Evolutionary conservation across 805 yeast species (phyloP).

Genomic region (Debaryomyces castellii): DNA sequence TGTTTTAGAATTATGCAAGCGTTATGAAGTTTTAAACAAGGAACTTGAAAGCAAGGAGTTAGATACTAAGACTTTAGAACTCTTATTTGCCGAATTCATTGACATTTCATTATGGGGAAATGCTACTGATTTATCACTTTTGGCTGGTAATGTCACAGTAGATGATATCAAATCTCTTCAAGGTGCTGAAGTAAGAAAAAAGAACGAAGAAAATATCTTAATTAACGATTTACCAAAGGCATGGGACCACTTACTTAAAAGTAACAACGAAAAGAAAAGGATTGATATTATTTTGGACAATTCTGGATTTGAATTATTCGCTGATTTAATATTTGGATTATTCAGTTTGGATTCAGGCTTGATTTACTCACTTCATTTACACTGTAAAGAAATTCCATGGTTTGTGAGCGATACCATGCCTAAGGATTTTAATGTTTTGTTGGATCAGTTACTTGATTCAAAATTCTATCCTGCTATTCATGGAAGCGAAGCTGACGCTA

Average conservation of each 20-base stretch:
- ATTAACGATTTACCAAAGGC: slow-evolving; percentile 71
- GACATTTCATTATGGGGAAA: slow-evolving; percentile 97
- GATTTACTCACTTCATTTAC: slow-evolving; percentile 65
- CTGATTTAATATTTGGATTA: slow-evolving; percentile 29
- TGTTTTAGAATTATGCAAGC: slow-evolving; percentile 74
- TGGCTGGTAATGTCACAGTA: slow-evolving; percentile 77
- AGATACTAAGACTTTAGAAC: slow-evolving; percentile 44
- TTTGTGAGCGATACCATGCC: slow-evolving; percentile 95
- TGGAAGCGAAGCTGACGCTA: slow-evolving; percentile 13
- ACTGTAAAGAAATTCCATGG: slow-evolving; percentile 92
- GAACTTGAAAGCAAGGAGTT: slow-evolving; percentile 13
- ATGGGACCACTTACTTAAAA: slow-evolving; percentile 49
- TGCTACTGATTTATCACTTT: slow-evolving; percentile 89
- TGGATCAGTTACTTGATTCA: slow-evolving; percentile 55
- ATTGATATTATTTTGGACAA: slow-evolving; percentile 88
- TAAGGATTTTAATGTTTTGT: slow-evolving; percentile 64
- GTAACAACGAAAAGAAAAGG: slow-evolving; percentile 37
- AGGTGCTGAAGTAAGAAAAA: slow-evolving; percentile 82
- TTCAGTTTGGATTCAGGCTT: slow-evolving; percentile 63
- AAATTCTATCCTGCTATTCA: slow-evolving; percentile 48
- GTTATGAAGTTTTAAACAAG: slow-evolving; percentile 48
- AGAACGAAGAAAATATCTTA: slow-evolving; percentile 75
- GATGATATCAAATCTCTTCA: slow-evolving; percentile 91
- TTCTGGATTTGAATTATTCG: slow-evolving; percentile 89
- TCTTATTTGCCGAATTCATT: slow-evolving; percentile 77